Base-by-base conservation (phyloP, 805 yeast genomes). In the Suhomyces sp. region DNA sequence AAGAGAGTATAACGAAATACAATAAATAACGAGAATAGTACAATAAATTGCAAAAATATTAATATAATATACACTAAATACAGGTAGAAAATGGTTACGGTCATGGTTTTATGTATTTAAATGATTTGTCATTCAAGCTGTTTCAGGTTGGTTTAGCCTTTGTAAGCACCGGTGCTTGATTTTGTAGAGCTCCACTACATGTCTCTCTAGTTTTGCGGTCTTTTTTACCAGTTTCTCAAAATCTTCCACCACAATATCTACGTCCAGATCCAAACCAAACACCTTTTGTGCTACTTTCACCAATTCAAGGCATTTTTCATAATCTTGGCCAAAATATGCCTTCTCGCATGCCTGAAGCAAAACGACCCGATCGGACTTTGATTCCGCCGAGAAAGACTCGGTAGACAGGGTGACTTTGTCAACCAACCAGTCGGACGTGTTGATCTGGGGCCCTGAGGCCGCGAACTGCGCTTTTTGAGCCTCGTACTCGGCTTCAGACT, bases 301-400 rank as follows among this genome's bases (percentile, higher is more conserved):
- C n/a, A 51, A 25, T 10, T 24, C 69, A 13, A 81, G 63, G 52
- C 94, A 87, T 47, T 69, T 67, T 0, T 51, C 35, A 59, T 83
- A 89, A 35, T 82, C 68, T 46, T 80, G 72, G 46, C 71, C 59
- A 62, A 72, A 90, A 61, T 85, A 89, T 2, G 83, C 76, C 54
- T 83, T 69, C 56, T 88, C 91, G 29, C 87, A 77, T 8, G 84
- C 81, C 53, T 82, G 81, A 44, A 84, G 74, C 25, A 86, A 61
- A 44, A 71, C 72, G 13, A 78, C 83, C 47, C 89, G 71, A 47
- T 80, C 83, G 2, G 81, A 74, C 57, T 87, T 88, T 35, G 60
- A 57, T 19, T 54, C 41, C 15, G 71, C 61, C 7, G 69, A 61
- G 20, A 73, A 54, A 1, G 65, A 47, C 8, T 8, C 12, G 4